Evolutionary conservation across 257 asterid species (phyloP).

Genomic region (Forsythia viridissima): DNA sequence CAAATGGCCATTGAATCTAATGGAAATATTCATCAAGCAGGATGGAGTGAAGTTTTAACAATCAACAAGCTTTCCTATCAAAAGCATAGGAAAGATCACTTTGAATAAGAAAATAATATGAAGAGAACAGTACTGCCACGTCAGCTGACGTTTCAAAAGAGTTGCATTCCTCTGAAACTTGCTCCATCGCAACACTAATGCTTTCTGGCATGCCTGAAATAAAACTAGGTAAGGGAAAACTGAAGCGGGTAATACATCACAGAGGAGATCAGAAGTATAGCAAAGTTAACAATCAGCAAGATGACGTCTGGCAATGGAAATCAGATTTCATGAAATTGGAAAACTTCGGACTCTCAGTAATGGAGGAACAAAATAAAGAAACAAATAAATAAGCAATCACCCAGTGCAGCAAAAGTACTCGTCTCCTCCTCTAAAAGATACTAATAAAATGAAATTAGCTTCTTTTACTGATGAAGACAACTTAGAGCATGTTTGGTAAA

Average conservation of each 20-base stretch:
- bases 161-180: conserved; percentile 76
- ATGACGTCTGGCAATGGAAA: background rate
- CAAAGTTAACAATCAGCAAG: conserved; percentile 5
- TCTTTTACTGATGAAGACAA: background rate
- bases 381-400: conserved; percentile 4
- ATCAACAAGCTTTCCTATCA: conserved; percentile 11
- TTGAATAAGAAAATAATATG: conserved; percentile 12
- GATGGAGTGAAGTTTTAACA: conserved; percentile 5
- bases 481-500: no score
- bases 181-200: conserved; percentile 53
- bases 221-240: conserved; percentile 10
- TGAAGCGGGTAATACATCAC: conserved; percentile 3
- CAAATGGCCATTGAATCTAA: conserved; percentile 86
- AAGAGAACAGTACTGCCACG: conserved; percentile 72
- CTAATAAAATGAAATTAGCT: background rate
- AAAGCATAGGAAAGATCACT: conserved; percentile 5
- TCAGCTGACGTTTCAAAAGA: conserved; percentile 73
- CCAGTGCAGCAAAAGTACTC: background rate
- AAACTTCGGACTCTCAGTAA: conserved; percentile 15
- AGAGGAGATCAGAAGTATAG: conserved; percentile 16
- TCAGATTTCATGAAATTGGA: background rate
- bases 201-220: conserved; percentile 69
- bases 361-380: background rate
- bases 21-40: conserved; percentile 24
- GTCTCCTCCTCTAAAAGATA: background rate